Conservation (phyloP, 1,284 basidiomycete species). For the Heterobasidion annosum region DNA sequence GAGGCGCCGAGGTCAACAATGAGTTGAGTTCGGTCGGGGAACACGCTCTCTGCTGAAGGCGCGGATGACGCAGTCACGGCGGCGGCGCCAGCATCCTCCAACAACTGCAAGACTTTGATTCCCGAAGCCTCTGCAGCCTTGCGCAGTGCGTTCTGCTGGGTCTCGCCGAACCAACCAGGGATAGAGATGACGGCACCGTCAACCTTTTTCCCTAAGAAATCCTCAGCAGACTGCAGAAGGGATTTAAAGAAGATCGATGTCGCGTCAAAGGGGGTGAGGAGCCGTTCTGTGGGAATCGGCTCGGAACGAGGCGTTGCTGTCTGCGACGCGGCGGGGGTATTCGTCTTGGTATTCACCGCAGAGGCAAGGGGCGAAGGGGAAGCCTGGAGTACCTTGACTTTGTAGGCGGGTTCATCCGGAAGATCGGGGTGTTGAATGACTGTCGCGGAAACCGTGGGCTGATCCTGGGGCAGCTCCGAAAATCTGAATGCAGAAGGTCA, state of each 20-base stretch:
- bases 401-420: conserved; percentile 76
- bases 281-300: conserved; percentile 65
- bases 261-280: conserved; percentile 80
- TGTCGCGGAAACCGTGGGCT: conserved; percentile 46
- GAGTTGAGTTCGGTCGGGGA: conserved; percentile 56
- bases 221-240: conserved; percentile 82
- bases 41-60: conserved; percentile 32
- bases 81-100: conserved; percentile 82
- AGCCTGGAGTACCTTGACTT: conserved; percentile 74
- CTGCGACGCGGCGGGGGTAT: conserved; percentile 62
- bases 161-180: conserved; percentile 67
- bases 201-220: conserved; percentile 81
- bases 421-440: conserved; percentile 71
- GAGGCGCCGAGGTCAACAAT: conserved; percentile 68
- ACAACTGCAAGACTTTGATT: conserved; percentile 75
- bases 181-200: conserved; percentile 82
- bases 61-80: conserved; percentile 45
- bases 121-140: conserved; percentile 77
- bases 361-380: conserved; percentile 50
- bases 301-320: conserved; percentile 73
- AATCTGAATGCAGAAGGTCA: conserved; percentile 36
- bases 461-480: conserved; percentile 60
- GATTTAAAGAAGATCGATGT: conserved; percentile 82
- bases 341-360: conserved; percentile 28
- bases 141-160: conserved; percentile 66